Evolutionary conservation across 148 eudicot genomes (phyloP).

Genomic region (Silene uniflora): DNA sequence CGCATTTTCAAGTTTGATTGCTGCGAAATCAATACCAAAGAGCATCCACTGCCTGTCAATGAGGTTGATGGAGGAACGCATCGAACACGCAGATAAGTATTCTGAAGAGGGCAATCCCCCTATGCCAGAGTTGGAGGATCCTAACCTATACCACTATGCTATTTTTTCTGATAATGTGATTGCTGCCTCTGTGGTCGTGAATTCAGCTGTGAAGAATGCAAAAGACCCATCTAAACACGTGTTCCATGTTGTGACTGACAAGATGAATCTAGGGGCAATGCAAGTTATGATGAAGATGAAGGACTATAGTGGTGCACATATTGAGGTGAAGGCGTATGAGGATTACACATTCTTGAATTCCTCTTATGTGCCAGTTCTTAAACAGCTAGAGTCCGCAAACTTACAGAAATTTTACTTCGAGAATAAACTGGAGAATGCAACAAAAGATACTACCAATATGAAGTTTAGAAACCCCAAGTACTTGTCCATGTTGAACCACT

Average conservation of each 20-base stretch:
- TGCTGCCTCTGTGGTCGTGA: slow-evolving; percentile 92
- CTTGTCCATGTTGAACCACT: slow-evolving; percentile 81
- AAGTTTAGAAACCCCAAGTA: slow-evolving; percentile 95
- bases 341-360: slow-evolving; percentile 86
- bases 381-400: slow-evolving; percentile 86
- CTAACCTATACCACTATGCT: slow-evolving; percentile 80
- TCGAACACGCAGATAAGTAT: slow-evolving; percentile 67
- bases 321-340: slow-evolving; percentile 89
- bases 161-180: slow-evolving; percentile 90
- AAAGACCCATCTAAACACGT: slow-evolving; percentile 88
- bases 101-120: slow-evolving; percentile 60
- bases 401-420: slow-evolving; percentile 81
- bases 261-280: slow-evolving; percentile 96
- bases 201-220: slow-evolving; percentile 78
- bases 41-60: slow-evolving; percentile 84
- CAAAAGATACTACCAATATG: slow-evolving; percentile 89
- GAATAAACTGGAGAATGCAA: slow-evolving; percentile 84
- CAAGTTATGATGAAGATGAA: slow-evolving; percentile 92
- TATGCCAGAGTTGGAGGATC: slow-evolving; percentile 75
- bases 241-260: slow-evolving; percentile 91
- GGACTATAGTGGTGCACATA: slow-evolving; percentile 81
- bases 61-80: slow-evolving; percentile 92
- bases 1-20: slow-evolving; percentile 93
- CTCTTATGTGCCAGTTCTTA: slow-evolving; percentile 82
- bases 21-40: slow-evolving; percentile 91